Evolutionary conservation across 768 basidiomycete genomes (phyloP).

Genomic region (Mycena belliarum): DNA sequence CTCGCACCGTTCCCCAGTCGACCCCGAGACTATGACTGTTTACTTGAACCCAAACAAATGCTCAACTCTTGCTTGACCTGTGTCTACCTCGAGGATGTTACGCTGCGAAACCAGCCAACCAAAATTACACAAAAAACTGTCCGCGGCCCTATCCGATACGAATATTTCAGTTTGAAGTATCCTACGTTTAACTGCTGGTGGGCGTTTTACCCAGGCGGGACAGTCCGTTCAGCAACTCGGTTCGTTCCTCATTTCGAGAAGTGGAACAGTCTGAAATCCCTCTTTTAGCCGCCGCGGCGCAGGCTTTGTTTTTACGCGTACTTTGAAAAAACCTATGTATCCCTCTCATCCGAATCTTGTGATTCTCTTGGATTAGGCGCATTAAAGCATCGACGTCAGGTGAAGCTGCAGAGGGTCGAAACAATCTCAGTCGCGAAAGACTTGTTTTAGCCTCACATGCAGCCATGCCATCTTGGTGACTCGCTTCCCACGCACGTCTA

Average conservation of each 20-base stretch:
- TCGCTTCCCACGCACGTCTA: neutral
- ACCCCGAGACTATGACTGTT: too few species aligned
- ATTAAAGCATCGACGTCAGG: neutral
- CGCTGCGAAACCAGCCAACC: too few species aligned
- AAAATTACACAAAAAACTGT: too few species aligned
- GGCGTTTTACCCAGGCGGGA: neutral
- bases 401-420: neutral
- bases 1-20: too few species aligned
- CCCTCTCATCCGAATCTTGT: neutral
- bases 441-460: neutral
- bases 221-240: slow-evolving; percentile 1
- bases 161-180: too few species aligned
- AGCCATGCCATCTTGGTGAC: neutral
- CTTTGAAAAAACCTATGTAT: neutral
- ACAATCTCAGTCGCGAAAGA: neutral
- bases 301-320: neutral
- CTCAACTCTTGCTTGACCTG: too few species aligned
- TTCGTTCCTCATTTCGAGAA: neutral
- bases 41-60: too few species aligned
- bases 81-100: too few species aligned
- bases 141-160: too few species aligned
- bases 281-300: neutral
- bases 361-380: slow-evolving; percentile 9
- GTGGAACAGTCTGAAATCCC: neutral
- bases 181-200: too few species aligned